These are phyloP conservation scores for Chenopodium suecicum DNA, from an alignment of 148 eudicot species.

Conservation along the genomic window DNA sequence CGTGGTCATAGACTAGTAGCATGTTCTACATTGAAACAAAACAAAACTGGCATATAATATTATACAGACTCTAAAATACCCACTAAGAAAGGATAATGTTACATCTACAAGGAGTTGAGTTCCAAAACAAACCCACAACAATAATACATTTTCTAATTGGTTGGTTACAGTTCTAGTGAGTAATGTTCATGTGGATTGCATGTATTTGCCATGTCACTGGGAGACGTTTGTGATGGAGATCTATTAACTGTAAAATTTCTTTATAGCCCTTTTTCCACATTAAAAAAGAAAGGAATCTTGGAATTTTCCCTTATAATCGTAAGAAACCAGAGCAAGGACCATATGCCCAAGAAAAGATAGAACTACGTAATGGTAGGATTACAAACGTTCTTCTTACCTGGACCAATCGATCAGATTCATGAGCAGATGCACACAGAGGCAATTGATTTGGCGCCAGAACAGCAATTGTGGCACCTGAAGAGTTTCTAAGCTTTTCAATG, in stretches of 20 bases:
- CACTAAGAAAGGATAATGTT: neutral
- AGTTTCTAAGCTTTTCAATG: constrained; percentile 73
- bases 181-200: neutral
- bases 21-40: neutral
- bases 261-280: neutral
- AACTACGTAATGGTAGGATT: neutral
- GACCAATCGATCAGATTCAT: constrained; percentile 87
- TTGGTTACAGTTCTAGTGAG: neutral
- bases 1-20: neutral
- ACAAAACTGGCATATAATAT: neutral
- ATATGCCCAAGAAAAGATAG: neutral
- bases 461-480: constrained; percentile 82
- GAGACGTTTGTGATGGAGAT: neutral
- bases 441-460: constrained; percentile 79
- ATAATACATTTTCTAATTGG: neutral
- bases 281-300: neutral
- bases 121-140: neutral
- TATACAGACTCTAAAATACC: neutral
- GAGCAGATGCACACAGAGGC: constrained; percentile 90
- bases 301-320: neutral
- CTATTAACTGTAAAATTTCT: neutral
- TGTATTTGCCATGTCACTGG: neutral
- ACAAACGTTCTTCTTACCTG: constrained; percentile 50
- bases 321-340: neutral
- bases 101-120: neutral